These are phyloP conservation scores for Cladophialophora bantiana DNA, from an alignment of 2,329 filamentous ascomycete species.

Conservation along the genomic window DNA sequence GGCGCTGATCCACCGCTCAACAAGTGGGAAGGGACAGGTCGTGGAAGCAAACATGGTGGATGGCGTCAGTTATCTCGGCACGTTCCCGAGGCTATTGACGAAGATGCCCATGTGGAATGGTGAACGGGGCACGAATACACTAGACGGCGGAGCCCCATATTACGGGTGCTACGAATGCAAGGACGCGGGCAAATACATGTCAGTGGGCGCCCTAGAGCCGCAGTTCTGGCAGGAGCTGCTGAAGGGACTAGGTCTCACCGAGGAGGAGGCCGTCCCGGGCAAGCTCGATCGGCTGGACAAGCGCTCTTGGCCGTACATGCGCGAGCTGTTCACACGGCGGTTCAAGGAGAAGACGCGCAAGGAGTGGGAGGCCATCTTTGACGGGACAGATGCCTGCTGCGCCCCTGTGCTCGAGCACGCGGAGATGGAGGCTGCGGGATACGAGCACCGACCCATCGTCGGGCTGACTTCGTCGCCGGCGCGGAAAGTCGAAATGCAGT, in stretches of 20 bases:
- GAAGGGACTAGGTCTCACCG: slow-evolving; percentile 68
- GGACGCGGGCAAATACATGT: slow-evolving; percentile 75
- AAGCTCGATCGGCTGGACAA: slow-evolving; percentile 65
- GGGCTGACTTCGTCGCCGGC: slow-evolving; percentile 72
- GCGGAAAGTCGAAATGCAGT: slow-evolving; percentile 70
- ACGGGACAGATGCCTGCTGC: slow-evolving; percentile 89
- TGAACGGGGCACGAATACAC: slow-evolving; percentile 74
- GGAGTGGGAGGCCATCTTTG: slow-evolving; percentile 87
- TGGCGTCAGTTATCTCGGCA: slow-evolving; percentile 78
- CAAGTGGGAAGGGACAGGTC: slow-evolving; percentile 77
- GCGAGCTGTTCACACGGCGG: slow-evolving; percentile 62
- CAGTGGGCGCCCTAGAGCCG: slow-evolving; percentile 89
- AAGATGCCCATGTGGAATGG: slow-evolving; percentile 68
- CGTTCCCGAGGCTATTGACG: slow-evolving; percentile 73
- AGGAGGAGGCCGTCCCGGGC: slow-evolving; percentile 50
- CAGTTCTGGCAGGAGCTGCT: slow-evolving; percentile 79
- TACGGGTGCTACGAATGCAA: slow-evolving; percentile 89
- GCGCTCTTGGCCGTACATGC: slow-evolving; percentile 72
- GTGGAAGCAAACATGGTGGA: slow-evolving; percentile 98
- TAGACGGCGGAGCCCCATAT: slow-evolving; percentile 86
- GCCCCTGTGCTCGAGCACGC: slow-evolving; percentile 81
- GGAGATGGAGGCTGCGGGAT: slow-evolving; percentile 71
- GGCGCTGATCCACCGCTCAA: slow-evolving; percentile 67
- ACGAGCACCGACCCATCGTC: slow-evolving; percentile 55
- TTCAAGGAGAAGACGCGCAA: slow-evolving; percentile 74